These are phyloP conservation scores for Cyclaneusma minus DNA, from an alignment of 2,329 filamentous ascomycete species.

Conservation along the genomic window DNA sequence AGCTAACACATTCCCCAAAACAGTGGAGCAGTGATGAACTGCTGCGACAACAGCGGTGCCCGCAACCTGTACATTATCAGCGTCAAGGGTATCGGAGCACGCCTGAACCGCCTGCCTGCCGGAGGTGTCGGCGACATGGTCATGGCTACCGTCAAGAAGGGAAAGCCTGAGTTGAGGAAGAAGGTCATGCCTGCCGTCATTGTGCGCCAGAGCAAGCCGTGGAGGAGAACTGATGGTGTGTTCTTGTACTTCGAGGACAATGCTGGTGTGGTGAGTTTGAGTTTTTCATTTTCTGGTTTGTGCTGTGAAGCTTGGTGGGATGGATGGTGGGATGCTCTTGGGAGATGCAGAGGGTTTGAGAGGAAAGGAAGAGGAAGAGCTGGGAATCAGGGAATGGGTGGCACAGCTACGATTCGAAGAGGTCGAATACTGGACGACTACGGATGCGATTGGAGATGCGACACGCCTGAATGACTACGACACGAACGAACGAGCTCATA, in stretches of 20 bases:
- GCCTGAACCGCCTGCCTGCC: conserved; percentile 92
- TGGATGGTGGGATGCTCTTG: conserved; percentile 1
- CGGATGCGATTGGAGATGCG: too few species aligned
- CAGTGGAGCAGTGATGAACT: conserved; percentile 99
- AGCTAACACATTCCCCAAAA: conserved; percentile 3
- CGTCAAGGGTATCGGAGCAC: conserved; percentile 96
- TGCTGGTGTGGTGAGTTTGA: conserved; percentile 77
- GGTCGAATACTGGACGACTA: too few species aligned
- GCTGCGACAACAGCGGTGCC: conserved; percentile 97
- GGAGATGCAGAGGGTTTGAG: neutral
- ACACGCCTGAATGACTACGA: too few species aligned
- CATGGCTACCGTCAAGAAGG: conserved; percentile 99
- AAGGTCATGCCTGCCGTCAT: conserved; percentile 99
- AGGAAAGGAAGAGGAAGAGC: neutral
- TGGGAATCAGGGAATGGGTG: conserved; percentile 1
- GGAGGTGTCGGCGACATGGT: conserved; percentile 99
- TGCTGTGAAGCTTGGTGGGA: conserved; percentile 1
- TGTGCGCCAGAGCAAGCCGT: conserved; percentile 97
- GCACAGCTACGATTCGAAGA: neutral
- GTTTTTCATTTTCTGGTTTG: conserved; percentile 6
- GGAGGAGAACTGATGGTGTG: conserved; percentile 95
- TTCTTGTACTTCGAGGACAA: conserved; percentile 99
- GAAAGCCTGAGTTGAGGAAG: conserved; percentile 99
- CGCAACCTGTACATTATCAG: conserved; percentile 99
- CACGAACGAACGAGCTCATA: too few species aligned